Conservation (phyloP, 1,284 basidiomycete species). For the Microbotryum violaceum region DNA sequence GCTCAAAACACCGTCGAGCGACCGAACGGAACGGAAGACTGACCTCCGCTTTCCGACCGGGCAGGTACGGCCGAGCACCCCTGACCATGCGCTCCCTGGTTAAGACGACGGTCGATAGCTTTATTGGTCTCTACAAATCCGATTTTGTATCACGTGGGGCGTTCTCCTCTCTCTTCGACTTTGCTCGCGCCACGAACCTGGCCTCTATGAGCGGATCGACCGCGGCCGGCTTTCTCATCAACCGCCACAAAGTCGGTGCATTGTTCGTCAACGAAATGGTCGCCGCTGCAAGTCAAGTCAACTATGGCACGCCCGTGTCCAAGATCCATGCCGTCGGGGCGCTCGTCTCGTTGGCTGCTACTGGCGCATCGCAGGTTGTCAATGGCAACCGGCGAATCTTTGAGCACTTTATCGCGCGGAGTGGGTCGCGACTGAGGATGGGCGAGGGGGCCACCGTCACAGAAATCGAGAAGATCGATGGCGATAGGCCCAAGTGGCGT, state of each 20-base stretch:
- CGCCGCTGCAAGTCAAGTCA: slow-evolving; percentile 76
- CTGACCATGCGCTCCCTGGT: slow-evolving; percentile 56
- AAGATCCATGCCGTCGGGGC: slow-evolving; percentile 75
- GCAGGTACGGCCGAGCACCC: slow-evolving; percentile 71
- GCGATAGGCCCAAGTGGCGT: slow-evolving; percentile 30
- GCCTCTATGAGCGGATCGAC: slow-evolving; percentile 45
- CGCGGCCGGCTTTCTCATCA: slow-evolving; percentile 54
- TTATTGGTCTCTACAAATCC: slow-evolving; percentile 54
- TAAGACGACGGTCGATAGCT: slow-evolving; percentile 50
- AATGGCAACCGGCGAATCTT: slow-evolving; percentile 85
- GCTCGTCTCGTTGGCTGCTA: slow-evolving; percentile 62
- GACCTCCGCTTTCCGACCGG: slow-evolving; percentile 45
- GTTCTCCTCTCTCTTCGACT: slow-evolving; percentile 57
- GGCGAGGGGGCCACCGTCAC: slow-evolving; percentile 49
- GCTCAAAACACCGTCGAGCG: background rate
- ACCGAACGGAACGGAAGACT: too few species aligned
- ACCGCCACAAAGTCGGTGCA: slow-evolving; percentile 49
- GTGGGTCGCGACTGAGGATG: slow-evolving; percentile 46
- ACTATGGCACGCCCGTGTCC: slow-evolving; percentile 71
- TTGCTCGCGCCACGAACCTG: slow-evolving; percentile 55
- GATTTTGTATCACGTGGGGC: slow-evolving; percentile 48
- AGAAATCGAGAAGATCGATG: slow-evolving; percentile 42
- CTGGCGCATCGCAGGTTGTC: slow-evolving; percentile 57
- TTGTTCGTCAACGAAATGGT: slow-evolving; percentile 67
- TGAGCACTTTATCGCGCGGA: slow-evolving; percentile 64